Evolutionary conservation across 257 asterid genomes (phyloP), one percentile per base, ranked within the genome.

Genomic region (Salvia miltiorrhiza): DNA sequence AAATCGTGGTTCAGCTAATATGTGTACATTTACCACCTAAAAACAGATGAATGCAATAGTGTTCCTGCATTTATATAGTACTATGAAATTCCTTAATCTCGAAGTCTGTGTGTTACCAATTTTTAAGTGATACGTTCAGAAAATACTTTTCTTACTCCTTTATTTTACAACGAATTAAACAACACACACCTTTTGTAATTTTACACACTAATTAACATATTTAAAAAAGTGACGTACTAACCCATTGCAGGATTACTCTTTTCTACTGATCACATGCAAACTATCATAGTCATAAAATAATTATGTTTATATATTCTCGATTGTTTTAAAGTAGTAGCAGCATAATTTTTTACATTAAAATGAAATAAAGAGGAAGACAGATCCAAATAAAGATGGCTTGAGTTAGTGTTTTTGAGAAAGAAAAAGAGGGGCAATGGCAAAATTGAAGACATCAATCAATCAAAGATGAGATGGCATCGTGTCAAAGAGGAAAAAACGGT

Each of bases 361-460:
- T 8, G 9, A 37, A n/a, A 19, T 19, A 9, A 35, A 9, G 43
- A 19, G 40, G 47, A 40, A 4, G 28, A 60, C 33, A 19, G 30
- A 9, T 33, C 28, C 33, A 37, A 19, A 39, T 61, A 21, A 40
- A 39, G 35, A 20, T 17, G 52, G 53, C 37, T 35, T 11, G 24
- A 37, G 48, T 61, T 40, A 20, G 35, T 61, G 50, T 39, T 28
- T 65, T 10, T 17, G 24, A 43, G 60, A 35, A n/a, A 47, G 57
- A n/a, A 59, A 30, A 60, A 12, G 64, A 56, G 21, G 9, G 66
- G 70, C 44, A 67, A 63, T 53, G 73, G 71, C 69, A 70, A 73
- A 40, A 61, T 61, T 61, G 67, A 61, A 79, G 81, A 76, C 87
- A 68, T 78, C 72, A 52, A 73, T 69, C 67, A 44, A 69, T 69